Evolutionary conservation across 495 filamentous ascomycete genomes (phyloP), one percentile per base, ranked within the genome.

Genomic region (Pseudomonodictys pantanalensis): DNA sequence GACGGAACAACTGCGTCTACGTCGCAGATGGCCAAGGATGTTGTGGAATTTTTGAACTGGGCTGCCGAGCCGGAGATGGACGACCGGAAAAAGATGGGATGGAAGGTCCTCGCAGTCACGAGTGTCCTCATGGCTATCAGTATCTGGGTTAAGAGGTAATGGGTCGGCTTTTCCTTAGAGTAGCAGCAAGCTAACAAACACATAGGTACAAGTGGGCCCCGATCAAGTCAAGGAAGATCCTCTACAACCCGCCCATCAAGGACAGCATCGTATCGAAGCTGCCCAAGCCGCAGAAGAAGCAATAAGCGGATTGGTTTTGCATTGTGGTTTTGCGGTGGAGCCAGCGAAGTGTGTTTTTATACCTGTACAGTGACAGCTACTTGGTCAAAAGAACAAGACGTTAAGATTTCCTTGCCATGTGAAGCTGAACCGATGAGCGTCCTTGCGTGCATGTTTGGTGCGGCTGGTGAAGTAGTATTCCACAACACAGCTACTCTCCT

Each of bases 11-110:
- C 91, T 46, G 95, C 95, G 28, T 86, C 91, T 65, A 88, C 91
- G 56, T 96, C 91, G 48, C 95, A 99, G 80, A 97, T 99, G 95
- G 95, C 95, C 68, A 99, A 99, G 85, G 95, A 99, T 71, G 95
- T 97, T 51, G 82, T 85, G 35, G 91, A 99, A 79, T 99, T 99
- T 81, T 82, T 99, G 69, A 96, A 99, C 84, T 99, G 92, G 92
- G 78, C 95, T 26, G 90, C 95, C 56, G 95, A 99, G 80, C 95
- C 95, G 43, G 95, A 99, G 83, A 95, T 95, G 91, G 95, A 99
- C 67, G 81, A 93, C 68, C 84, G 95, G 70, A 99, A 99, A 85
- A 92, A 90, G 81, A 99, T 99, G 95, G 95, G 95, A 71, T 81
- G 92, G 83, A 96, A 97, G 84, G 87, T 91, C 32, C 65, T 99